Percentiles rank a stretch among this genome's conserved stretches.
phyloP scores from a whole-genome alignment of 2,329 filamentous ascomycete species.

The Ophioceras dolichostomum region DNA sequence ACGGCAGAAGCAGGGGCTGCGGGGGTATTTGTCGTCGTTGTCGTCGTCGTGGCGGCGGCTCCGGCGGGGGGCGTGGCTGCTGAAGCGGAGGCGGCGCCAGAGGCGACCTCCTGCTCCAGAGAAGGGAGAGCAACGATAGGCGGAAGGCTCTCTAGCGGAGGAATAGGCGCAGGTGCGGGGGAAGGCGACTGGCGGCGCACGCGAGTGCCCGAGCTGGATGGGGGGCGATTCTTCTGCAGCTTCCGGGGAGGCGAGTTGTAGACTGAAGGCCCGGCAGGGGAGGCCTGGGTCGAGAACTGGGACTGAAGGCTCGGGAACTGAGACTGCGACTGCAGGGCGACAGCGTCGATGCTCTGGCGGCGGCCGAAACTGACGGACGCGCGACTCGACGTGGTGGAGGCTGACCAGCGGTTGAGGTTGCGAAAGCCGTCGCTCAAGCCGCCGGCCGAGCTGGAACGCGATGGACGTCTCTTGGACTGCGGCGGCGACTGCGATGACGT shows the following conservation, averaged over 20 bases:
- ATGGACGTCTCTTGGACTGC: slow-evolving; percentile 13
- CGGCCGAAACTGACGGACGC: slow-evolving; percentile 25
- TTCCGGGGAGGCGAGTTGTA: slow-evolving; percentile 16
- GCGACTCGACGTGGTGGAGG: slow-evolving; percentile 37
- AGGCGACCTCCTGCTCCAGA: slow-evolving; percentile 21
- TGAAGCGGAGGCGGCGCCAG: slow-evolving; percentile 5
- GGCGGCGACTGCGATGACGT: slow-evolving; percentile 2
- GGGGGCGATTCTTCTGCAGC: slow-evolving; percentile 23
- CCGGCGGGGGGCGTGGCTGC: not conserved
- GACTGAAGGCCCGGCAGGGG: slow-evolving; percentile 4
- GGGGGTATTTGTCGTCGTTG: no score
- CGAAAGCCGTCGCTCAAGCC: slow-evolving; percentile 29
- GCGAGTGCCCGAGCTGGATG: slow-evolving; percentile 9
- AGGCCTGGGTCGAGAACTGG: no score
- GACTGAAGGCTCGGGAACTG: no score
- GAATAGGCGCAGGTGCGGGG: slow-evolving; percentile 9
- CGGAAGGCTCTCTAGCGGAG: slow-evolving; percentile 23
- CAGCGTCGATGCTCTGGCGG: slow-evolving; percentile 31
- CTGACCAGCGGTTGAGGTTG: slow-evolving; percentile 40
- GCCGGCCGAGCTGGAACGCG: slow-evolving; percentile 22
- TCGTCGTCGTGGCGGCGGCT: not conserved
- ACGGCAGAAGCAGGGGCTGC: no score
- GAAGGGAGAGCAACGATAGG: slow-evolving; percentile 28
- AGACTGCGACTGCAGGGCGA: slow-evolving; percentile 16
- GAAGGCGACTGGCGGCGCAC: slow-evolving; percentile 11